phyloP scores from a whole-genome alignment of 1,139 yeast species.

The Blastobotrys arbuscula region DNA sequence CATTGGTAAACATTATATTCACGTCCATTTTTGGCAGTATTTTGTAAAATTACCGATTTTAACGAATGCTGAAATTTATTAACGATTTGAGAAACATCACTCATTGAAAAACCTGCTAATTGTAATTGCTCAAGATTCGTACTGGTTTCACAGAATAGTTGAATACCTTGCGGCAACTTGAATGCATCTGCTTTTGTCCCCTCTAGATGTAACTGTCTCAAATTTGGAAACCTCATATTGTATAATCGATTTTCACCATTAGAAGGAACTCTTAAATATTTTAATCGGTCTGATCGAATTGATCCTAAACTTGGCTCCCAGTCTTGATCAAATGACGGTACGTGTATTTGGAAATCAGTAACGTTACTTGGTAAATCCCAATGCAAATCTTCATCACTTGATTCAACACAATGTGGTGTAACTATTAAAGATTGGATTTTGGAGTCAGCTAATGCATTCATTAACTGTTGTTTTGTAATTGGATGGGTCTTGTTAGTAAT shows the following conservation, averaged over 20 bases:
- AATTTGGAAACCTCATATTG: conserved; percentile 13
- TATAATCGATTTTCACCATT: conserved; percentile 13
- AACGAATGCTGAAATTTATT: conserved; percentile 7
- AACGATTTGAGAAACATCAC: conserved; percentile 12
- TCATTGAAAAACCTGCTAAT: conserved; percentile 12
- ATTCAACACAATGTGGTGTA: conserved; percentile 13
- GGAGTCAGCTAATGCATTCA: conserved; percentile 5
- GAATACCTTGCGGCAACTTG: conserved; percentile 10
- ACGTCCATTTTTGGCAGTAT: conserved; percentile 8
- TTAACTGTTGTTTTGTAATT: conserved; percentile 12
- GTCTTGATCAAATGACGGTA: conserved; percentile 13
- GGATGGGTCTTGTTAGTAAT: conserved; percentile 11
- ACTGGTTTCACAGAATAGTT: conserved; percentile 9
- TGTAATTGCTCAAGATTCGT: conserved; percentile 9
- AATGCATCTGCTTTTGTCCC: conserved; percentile 13
- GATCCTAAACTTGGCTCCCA: conserved; percentile 12
- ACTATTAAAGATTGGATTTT: conserved; percentile 4
- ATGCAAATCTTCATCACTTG: conserved; percentile 6
- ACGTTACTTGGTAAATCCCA: conserved; percentile 9
- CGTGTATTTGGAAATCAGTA: conserved; percentile 8
- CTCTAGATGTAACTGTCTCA: conserved; percentile 11
- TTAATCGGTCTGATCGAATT: conserved; percentile 5
- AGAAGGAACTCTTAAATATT: conserved; percentile 10
- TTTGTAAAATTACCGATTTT: conserved; percentile 10
- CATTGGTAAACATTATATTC: conserved; percentile 14